Evolutionary conservation across 202 grass and related monocot species (phyloP), one percentile per base, ranked within the genome.

Genomic region (Brachypodium distachyon): DNA sequence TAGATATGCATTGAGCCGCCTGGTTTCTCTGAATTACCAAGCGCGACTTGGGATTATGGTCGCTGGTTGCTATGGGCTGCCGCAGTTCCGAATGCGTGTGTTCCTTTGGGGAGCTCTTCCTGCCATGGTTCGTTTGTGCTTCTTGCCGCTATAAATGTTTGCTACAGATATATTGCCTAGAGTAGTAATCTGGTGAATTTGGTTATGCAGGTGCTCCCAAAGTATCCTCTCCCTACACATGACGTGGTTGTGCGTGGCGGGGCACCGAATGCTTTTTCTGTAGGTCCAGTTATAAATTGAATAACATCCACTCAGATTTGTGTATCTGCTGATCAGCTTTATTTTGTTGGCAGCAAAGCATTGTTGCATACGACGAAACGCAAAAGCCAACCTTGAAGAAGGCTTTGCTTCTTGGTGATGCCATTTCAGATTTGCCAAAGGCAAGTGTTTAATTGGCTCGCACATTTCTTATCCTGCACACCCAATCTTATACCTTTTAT

Each of bases 341-440:
- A 41, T 65, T 46, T 54, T 77, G 57, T 19, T 70, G 67, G 47
- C 82, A 96, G 89, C 76, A 83, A 85, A 80, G 73, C 54, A 70
- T 92, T 46, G 93, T 96, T 40, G 93, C 93, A 52, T 96, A 90
- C 44, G 87, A 92, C 18, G 93, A 77, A 75, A 85, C 82, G 1
- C 58, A 84, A 36, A 81, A 68, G 14, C 74, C 80, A 12, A 9
- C 60, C 11, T 52, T 96, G 58, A 87, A 87, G 17, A 65, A 72
- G 3, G 89, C 86, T 2, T 36, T 96, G 31, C 52, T 78, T 26
- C 87, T 92, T 29, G 78, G 69, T 25, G 93, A 96, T 76, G 93
- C 89, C 9, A 86, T 96, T 74, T 96, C 93, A 26, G 93, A 96
- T 61, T 64, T 96, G 39, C 93, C 93, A 44, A 8, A 23, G 62